Conservation (phyloP, 257 asterid species). For the Solanum ahanhuiri region DNA sequence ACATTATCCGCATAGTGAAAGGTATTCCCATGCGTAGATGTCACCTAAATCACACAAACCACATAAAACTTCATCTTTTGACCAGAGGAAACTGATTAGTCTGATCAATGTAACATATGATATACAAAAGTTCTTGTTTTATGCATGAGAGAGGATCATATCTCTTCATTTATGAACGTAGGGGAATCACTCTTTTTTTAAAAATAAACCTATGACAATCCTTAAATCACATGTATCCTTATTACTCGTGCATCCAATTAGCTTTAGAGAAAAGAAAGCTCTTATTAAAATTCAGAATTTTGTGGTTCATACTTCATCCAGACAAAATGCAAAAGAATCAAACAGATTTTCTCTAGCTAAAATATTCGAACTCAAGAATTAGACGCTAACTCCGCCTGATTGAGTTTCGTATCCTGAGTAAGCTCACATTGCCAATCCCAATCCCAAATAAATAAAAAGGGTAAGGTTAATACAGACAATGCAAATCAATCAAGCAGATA, state of each 20-base stretch:
- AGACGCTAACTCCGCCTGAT: neutral
- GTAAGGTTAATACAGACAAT: neutral
- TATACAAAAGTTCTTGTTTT: neutral
- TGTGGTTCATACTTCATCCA: neutral
- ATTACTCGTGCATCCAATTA: neutral
- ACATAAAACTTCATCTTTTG: neutral
- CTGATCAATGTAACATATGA: neutral
- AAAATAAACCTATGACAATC: neutral
- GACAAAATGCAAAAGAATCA: neutral
- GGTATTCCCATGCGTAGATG: constrained; percentile 69
- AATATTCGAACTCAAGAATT: neutral
- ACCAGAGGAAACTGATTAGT: neutral
- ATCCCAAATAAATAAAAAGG: neutral
- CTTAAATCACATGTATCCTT: neutral
- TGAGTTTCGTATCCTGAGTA: neutral
- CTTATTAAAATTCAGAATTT: neutral
- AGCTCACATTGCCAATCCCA: neutral
- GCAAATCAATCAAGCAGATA: neutral
- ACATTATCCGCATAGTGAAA: constrained; percentile 74
- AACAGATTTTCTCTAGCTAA: neutral
- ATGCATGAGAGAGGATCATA: neutral
- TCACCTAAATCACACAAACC: constrained; percentile 38
- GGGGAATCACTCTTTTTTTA: neutral
- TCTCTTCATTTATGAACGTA: neutral
- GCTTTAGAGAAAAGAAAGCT: neutral